Evolutionary conservation across 108 stramenopile species (phyloP), one percentile per base, ranked within the genome.

Genomic region (Ochromonas danica): DNA sequence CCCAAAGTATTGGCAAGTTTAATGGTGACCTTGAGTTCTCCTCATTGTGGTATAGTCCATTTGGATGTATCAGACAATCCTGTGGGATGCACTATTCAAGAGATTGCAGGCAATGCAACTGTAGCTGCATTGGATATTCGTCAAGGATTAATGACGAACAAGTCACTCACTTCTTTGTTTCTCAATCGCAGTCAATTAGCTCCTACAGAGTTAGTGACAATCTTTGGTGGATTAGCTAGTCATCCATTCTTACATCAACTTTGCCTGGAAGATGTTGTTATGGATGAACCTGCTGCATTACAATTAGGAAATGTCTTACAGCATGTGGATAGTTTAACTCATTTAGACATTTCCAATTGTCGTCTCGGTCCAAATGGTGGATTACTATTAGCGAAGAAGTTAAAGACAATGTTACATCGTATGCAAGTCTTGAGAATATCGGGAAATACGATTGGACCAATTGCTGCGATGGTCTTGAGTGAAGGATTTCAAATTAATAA

Each of bases 41-140:
- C 67, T 6, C 6, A 70, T 42, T 70, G 67, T 70, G 22, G 14
- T 14, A 38, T 70, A 6, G 22, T 22, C 22, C 14, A 42, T 22
- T 75, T 75, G 40, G 35, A 75, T 41, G 51, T 75, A 6, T 75
- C 72, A 45, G 72, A 75, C 40, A 75, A 75, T 41, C 72, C 72
- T 27, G 3, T 75, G 28, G 72, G 72, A 14, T 45, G 10, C 31
- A 35, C 72, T 31, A 22, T 35, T 6, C 35, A 41, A 17, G 10
- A 75, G 31, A 22, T 38, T 31, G 72, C 72, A 41, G 72, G 72
- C 10, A 10, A 28, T 28, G 72, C 72, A 41, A 42, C 51, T 14
- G 10, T 41, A 10, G 36, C 72, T 6, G 40, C 36, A 14, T 35
- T 10, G 14, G 28, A 28, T 22, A 75, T 75, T 42, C 36, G 72